These are phyloP conservation scores for Phialophora verrucosa DNA, from an alignment of 2,329 filamentous ascomycete genomes.

Conservation along the genomic window DNA sequence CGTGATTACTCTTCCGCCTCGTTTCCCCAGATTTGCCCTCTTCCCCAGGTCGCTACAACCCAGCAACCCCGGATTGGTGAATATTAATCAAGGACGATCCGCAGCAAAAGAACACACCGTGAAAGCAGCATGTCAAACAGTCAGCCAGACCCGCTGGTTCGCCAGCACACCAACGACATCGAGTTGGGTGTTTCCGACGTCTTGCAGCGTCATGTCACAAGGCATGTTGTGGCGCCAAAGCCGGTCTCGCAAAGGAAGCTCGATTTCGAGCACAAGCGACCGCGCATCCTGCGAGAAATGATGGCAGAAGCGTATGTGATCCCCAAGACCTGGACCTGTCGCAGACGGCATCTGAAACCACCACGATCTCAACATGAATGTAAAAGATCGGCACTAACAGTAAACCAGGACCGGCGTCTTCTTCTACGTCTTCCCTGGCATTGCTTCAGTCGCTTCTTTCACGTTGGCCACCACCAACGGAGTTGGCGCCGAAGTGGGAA, in stretches of 20 bases:
- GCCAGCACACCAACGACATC: slow-evolving; percentile 43
- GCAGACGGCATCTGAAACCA: not conserved
- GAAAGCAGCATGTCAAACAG: slow-evolving; percentile 5
- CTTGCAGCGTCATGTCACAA: slow-evolving; percentile 56
- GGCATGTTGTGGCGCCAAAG: slow-evolving; percentile 57
- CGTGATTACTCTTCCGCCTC: slow-evolving; percentile 16
- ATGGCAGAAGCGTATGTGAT: slow-evolving; percentile 55
- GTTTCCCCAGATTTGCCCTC: slow-evolving; percentile 12
- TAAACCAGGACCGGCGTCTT: slow-evolving; percentile 56
- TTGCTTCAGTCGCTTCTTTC: slow-evolving; percentile 60
- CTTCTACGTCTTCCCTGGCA: slow-evolving; percentile 59
- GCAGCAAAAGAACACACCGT: not conserved
- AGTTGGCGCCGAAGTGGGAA: slow-evolving; percentile 45
- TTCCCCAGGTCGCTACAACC: slow-evolving; percentile 6
- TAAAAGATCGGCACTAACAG: not conserved
- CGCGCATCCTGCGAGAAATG: slow-evolving; percentile 61
- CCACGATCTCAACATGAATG: not conserved
- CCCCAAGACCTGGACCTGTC: not conserved
- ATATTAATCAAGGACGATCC: slow-evolving; percentile 17
- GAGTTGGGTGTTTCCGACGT: slow-evolving; percentile 63
- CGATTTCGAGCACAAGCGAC: slow-evolving; percentile 60
- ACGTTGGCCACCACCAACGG: slow-evolving; percentile 49
- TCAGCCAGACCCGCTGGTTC: slow-evolving; percentile 23
- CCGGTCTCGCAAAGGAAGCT: slow-evolving; percentile 61
- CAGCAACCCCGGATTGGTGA: slow-evolving; percentile 11